Conservation (phyloP, 495 filamentous ascomycete species). For the Beverwykella pulmonaria region DNA sequence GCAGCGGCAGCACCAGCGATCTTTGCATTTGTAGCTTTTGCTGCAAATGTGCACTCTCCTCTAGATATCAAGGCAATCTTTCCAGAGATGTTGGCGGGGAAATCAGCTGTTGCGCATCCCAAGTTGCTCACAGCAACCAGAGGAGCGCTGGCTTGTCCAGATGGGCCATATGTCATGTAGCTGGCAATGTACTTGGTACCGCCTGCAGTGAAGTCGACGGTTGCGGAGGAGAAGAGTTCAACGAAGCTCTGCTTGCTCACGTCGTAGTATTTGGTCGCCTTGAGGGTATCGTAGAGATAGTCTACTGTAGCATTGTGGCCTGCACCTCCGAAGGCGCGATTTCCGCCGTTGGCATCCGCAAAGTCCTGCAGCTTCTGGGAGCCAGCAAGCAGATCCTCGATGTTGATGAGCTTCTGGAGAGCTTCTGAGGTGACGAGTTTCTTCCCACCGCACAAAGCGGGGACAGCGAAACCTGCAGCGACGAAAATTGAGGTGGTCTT, state of each 20-base stretch:
- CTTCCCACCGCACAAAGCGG: constrained; percentile 9
- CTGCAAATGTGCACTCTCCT: constrained; percentile 62
- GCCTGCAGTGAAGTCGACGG: constrained; percentile 36
- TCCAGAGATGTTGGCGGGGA: constrained; percentile 56
- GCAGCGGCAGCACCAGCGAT: constrained; percentile 60
- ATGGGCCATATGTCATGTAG: constrained; percentile 52
- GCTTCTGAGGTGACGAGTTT: constrained; percentile 13
- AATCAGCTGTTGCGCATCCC: constrained; percentile 61
- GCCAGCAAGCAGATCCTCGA: constrained; percentile 47
- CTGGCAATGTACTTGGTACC: constrained; percentile 1
- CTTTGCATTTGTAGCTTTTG: constrained; percentile 63
- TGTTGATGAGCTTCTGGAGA: constrained; percentile 48
- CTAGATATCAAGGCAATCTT: constrained; percentile 65
- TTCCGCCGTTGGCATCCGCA: constrained; percentile 54
- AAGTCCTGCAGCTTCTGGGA: constrained; percentile 51
- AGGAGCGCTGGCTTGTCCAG: constrained; percentile 51
- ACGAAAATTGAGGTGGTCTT: constrained; percentile 17
- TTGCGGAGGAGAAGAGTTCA: constrained; percentile 43
- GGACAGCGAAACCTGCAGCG: constrained; percentile 4
- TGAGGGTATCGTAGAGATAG: constrained; percentile 59
- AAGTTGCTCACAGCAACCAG: constrained; percentile 56
- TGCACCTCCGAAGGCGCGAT: constrained; percentile 62
- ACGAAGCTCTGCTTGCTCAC: constrained; percentile 62
- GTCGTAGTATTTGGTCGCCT: constrained; percentile 60
- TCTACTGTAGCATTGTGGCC: constrained; percentile 69